Base-by-base conservation (phyloP, 306 rosid species). In the Phaseolus lunatus region DNA sequence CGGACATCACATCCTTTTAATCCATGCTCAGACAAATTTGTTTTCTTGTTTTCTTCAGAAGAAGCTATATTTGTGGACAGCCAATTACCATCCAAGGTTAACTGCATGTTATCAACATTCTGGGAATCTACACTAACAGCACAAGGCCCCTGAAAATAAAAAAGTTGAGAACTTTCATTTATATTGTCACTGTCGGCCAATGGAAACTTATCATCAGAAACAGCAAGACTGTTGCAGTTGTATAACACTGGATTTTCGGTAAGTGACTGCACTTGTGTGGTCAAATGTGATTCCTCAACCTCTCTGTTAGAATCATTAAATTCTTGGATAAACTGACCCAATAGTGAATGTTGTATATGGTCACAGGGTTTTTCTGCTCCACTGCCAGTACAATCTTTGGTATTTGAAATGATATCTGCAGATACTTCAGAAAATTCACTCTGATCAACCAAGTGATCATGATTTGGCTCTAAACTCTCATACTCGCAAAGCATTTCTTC, bases 101-200 rank as follows among this genome's bases (percentile, higher is more conserved):
- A 31, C 62, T 76, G 47, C 29, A 23, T 75, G 13, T 76, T 54
- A 49, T 66, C 33, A 70, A 50, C 52, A 24, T 69, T 33, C 66
- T 24, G 70, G 61, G 78, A 76, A 77, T 70, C 82, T 57, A 31
- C 71, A 63, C 73, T 78, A 48, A 4, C 78, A 70, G 65, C 65
- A 69, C 44, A 54, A 52, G 78, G 29, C 20, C 73, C 76, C 75
- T 75, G 88, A 82, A 80, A 54, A 66, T 76, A 85, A n/a, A 70
- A 58, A 82, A 73, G 62, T 47, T 47, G 80, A 54, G 67, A 79
- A 76, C 73, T 79, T 50, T 76, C 81, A 68, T 73, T 74, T 31
- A 20, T 20, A 57, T 76, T 82, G 65, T 71, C 77, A 58, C 67
- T 75, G 49, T 31, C 81, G 35, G 29, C 75, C 48, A 73, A 56